These are phyloP conservation scores for Porpolomopsis calyptriformis DNA, from an alignment of 768 basidiomycete genomes.

Conservation along the genomic window DNA sequence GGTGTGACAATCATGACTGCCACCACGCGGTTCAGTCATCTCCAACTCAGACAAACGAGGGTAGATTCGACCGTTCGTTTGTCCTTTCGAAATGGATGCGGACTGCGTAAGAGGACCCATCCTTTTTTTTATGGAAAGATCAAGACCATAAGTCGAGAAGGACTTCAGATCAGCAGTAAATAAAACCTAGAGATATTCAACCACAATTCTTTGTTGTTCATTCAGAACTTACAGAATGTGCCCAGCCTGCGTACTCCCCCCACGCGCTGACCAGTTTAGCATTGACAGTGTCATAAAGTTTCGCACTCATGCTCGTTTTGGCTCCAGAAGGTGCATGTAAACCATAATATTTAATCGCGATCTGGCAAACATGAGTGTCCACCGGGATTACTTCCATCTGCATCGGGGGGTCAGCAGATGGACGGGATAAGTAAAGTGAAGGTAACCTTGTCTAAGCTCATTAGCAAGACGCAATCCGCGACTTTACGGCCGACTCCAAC, in stretches of 20 bases:
- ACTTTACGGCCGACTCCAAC: conserved; percentile 94
- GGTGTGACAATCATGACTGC: no score
- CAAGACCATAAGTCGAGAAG: neutral
- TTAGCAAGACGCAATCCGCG: conserved; percentile 86
- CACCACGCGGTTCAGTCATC: no score
- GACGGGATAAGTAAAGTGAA: neutral
- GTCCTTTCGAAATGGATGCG: no score
- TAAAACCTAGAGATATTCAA: neutral
- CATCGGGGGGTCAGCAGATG: conserved; percentile 2
- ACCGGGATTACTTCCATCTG: conserved; percentile 85
- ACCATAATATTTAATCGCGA: conserved; percentile 71
- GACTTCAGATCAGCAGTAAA: conserved; percentile 1
- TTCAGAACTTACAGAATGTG: conserved; percentile 53
- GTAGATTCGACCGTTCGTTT: no score
- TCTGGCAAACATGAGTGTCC: conserved; percentile 91
- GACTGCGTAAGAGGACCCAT: no score
- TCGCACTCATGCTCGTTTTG: conserved; percentile 61
- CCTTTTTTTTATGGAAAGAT: no score
- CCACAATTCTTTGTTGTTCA: neutral
- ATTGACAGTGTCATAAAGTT: conserved; percentile 65
- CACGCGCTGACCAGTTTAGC: conserved; percentile 51
- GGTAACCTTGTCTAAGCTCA: conserved; percentile 82
- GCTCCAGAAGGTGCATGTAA: conserved; percentile 28
- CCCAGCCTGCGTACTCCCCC: conserved; percentile 87
- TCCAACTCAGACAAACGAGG: no score